Percentiles rank a stretch among this genome's conserved stretches.
These are phyloP conservation scores for Protomyces pachydermus DNA, from an alignment of 1,139 yeast genomes.

Conservation along the genomic window DNA sequence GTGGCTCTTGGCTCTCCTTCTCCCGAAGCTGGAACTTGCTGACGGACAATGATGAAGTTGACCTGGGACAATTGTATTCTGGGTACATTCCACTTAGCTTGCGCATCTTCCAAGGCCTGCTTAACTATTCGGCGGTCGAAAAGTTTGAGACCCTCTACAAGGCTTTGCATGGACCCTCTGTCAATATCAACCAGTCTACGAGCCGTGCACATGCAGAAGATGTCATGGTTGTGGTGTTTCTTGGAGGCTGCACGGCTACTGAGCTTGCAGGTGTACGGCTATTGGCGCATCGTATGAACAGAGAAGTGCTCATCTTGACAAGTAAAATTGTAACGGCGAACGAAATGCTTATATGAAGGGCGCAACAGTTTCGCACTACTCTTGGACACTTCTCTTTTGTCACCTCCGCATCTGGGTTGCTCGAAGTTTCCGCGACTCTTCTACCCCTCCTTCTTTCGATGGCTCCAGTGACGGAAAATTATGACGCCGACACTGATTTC, in stretches of 20 bases:
- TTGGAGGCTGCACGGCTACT: slow-evolving; percentile 79
- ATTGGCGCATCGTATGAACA: slow-evolving; percentile 43
- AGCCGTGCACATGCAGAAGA: slow-evolving; percentile 34
- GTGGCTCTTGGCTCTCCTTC: slow-evolving; percentile 20
- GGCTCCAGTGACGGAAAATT: too few relatives aligned
- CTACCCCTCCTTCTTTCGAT: too few relatives aligned
- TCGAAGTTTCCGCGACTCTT: too few relatives aligned
- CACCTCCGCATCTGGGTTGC: too few relatives aligned
- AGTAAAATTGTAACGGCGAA: slow-evolving; percentile 32
- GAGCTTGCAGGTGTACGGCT: slow-evolving; percentile 64
- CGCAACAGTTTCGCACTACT: too few relatives aligned
- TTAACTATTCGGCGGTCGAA: slow-evolving; percentile 37
- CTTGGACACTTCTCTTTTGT: too few relatives aligned
- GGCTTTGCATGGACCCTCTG: slow-evolving; percentile 40
- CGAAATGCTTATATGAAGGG: slow-evolving; percentile 15
- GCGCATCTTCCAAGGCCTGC: slow-evolving; percentile 42
- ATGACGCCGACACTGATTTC: too few relatives aligned
- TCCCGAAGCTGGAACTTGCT: slow-evolving; percentile 35
- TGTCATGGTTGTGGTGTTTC: slow-evolving; percentile 48
- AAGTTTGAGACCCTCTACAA: slow-evolving; percentile 40
- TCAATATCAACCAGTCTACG: slow-evolving; percentile 37
- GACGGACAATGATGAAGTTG: slow-evolving; percentile 39
- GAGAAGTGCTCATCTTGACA: slow-evolving; percentile 30
- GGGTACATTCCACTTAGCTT: slow-evolving; percentile 48
- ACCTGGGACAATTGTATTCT: slow-evolving; percentile 43